phyloP scores from a whole-genome alignment of 2,329 filamentous ascomycete genomes.

The Ophiostoma australiae region DNA sequence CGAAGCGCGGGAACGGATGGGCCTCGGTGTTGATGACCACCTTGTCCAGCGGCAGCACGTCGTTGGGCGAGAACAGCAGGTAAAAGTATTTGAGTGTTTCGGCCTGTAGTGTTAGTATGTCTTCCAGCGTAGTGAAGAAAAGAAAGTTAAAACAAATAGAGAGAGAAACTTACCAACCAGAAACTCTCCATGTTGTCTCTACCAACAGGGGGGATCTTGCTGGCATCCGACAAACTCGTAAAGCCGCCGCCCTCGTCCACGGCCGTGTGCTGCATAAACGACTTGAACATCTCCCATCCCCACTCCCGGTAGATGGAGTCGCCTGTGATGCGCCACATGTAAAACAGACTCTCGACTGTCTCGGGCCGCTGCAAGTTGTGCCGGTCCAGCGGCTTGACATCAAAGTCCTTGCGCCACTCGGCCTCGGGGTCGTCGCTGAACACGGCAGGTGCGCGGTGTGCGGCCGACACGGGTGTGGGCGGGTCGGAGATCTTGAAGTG shows the following conservation, averaged over 20 bases:
- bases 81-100: slow-evolving; percentile 99
- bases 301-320: slow-evolving; percentile 85
- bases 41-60: slow-evolving; percentile 77
- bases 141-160: background rate
- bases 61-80: slow-evolving; percentile 79
- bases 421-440: slow-evolving; percentile 46
- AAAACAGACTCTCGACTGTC: slow-evolving; percentile 92
- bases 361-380: slow-evolving; percentile 96
- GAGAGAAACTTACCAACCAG: slow-evolving; percentile 57
- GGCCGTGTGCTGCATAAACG: slow-evolving; percentile 79
- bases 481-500: slow-evolving; percentile 75
- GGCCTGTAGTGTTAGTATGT: slow-evolving; percentile 41
- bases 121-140: background rate
- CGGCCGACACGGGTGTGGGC: slow-evolving; percentile 52
- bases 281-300: slow-evolving; percentile 98
- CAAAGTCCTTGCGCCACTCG: slow-evolving; percentile 70
- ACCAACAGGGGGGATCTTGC: slow-evolving; percentile 60
- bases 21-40: slow-evolving; percentile 96
- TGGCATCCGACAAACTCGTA: slow-evolving; percentile 72
- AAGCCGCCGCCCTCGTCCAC: slow-evolving; percentile 76
- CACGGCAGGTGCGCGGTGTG: slow-evolving; percentile 45
- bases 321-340: slow-evolving; percentile 97
- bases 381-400: slow-evolving; percentile 72
- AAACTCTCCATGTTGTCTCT: slow-evolving; percentile 98
- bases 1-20: slow-evolving; percentile 82